A percentile compares a stretch with the other conserved stretches of the same genome.
Conservation (phyloP, 768 basidiomycete genomes). For the Trametes cinnabarina region DNA sequence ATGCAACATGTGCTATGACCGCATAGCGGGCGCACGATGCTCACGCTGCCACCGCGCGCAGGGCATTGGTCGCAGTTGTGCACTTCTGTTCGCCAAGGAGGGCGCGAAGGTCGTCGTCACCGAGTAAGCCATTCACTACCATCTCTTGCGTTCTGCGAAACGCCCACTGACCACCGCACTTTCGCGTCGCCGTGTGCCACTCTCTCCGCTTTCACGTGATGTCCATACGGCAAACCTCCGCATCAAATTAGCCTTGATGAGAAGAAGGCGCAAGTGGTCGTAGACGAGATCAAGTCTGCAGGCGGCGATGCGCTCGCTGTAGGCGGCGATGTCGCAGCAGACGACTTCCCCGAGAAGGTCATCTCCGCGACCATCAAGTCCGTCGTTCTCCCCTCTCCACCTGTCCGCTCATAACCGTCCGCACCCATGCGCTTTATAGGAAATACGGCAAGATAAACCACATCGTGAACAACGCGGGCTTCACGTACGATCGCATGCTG, state of each 20-base stretch:
- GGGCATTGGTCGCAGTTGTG: constrained; percentile 78
- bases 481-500: constrained; percentile 85
- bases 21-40: constrained; percentile 1
- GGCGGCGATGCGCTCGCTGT: constrained; percentile 77
- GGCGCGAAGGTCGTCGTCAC: constrained; percentile 85
- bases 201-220: constrained; percentile 7
- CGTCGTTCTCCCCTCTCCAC: constrained; percentile 30
- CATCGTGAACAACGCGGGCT: constrained; percentile 82
- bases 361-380: constrained; percentile 74
- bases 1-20: constrained; percentile 11
- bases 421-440: constrained; percentile 34
- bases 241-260: constrained; percentile 59
- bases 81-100: constrained; percentile 77
- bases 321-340: constrained; percentile 77
- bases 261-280: constrained; percentile 62
- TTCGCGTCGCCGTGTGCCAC: background rate
- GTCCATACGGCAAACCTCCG: background rate
- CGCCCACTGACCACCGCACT: background rate
- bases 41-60: constrained; percentile 28
- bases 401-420: background rate
- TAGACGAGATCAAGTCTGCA: constrained; percentile 65
- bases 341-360: constrained; percentile 79
- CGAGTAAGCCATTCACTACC: constrained; percentile 50
- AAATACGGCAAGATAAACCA: constrained; percentile 85
- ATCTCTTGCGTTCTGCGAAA: background rate